Conservation (phyloP, 169 alveolate species). For the Toxoplasma gondii region DNA sequence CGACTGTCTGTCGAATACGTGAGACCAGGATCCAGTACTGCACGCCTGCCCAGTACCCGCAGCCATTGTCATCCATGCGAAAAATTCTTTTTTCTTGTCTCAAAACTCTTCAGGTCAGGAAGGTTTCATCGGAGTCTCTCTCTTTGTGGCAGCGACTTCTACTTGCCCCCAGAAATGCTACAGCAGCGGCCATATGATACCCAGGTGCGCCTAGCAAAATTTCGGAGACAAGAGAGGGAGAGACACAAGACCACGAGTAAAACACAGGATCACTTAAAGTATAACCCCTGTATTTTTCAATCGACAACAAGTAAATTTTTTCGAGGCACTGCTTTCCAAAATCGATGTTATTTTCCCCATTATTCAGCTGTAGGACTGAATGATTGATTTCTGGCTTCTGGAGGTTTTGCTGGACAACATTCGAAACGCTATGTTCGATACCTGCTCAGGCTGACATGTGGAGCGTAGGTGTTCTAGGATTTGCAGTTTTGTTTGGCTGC, state of each 20-base stretch:
- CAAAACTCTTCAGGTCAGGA: neutral
- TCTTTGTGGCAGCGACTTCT: constrained; percentile 77
- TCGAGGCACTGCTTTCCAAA: too few species aligned
- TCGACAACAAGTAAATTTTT: too few species aligned
- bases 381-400: neutral
- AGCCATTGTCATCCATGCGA: neutral
- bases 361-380: neutral
- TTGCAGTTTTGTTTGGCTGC: constrained; percentile 71
- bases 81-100: neutral
- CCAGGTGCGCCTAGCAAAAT: constrained; percentile 14
- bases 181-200: constrained; percentile 69
- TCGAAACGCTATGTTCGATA: neutral
- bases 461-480: constrained; percentile 74
- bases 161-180: constrained; percentile 77
- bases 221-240: neutral
- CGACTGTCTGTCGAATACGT: neutral
- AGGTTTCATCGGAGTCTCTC: constrained; percentile 68
- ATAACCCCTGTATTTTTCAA: too few species aligned
- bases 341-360: neutral
- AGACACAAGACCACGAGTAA: neutral
- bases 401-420: neutral
- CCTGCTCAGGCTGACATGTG: constrained; percentile 72
- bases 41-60: neutral
- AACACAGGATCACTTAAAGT: neutral
- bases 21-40: neutral